A percentile compares a stretch with the other conserved stretches of the same genome.
phyloP scores from a whole-genome alignment of 2,329 filamentous ascomycete genomes.

The Falciphora oryzae region DNA sequence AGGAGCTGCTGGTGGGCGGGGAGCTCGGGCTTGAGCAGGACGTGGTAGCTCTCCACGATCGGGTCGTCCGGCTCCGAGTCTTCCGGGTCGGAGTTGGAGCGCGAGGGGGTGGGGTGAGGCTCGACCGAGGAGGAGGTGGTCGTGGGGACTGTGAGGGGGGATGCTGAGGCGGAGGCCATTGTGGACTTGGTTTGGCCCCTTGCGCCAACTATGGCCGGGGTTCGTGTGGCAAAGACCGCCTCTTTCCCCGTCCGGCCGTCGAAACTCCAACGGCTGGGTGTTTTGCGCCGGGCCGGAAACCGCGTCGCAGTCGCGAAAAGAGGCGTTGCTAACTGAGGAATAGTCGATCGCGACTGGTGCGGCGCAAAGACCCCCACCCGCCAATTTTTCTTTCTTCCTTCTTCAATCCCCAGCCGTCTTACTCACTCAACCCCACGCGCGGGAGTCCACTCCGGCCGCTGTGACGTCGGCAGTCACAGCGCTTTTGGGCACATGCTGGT shows the following conservation, averaged over 20 bases:
- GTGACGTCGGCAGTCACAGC: not conserved
- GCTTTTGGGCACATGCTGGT: not conserved
- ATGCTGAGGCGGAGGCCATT: constrained; percentile 8
- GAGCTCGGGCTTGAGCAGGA: constrained; percentile 75
- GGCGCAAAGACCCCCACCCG: too few species aligned
- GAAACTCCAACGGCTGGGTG: not conserved
- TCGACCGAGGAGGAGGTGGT: constrained; percentile 4
- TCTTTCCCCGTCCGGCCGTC: not conserved
- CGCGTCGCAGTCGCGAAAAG: not conserved
- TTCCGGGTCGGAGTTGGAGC: not conserved
- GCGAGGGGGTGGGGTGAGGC: not conserved
- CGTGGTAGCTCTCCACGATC: constrained; percentile 69
- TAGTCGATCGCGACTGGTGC: too few species aligned
- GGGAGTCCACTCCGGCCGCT: not conserved
- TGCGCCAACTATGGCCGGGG: not conserved
- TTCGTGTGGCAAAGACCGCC: not conserved
- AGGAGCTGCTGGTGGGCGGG: constrained; percentile 60
- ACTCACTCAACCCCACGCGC: too few species aligned
- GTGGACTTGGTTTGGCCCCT: not conserved
- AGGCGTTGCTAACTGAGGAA: not conserved
- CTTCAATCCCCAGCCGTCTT: not conserved
- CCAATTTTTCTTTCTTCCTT: not conserved
- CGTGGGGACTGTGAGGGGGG: not conserved
- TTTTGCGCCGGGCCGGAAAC: not conserved
- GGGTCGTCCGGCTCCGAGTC: constrained; percentile 52